Evolutionary conservation across 495 filamentous ascomycete species (phyloP).

Genomic region (Glarea lozoyensis): DNA sequence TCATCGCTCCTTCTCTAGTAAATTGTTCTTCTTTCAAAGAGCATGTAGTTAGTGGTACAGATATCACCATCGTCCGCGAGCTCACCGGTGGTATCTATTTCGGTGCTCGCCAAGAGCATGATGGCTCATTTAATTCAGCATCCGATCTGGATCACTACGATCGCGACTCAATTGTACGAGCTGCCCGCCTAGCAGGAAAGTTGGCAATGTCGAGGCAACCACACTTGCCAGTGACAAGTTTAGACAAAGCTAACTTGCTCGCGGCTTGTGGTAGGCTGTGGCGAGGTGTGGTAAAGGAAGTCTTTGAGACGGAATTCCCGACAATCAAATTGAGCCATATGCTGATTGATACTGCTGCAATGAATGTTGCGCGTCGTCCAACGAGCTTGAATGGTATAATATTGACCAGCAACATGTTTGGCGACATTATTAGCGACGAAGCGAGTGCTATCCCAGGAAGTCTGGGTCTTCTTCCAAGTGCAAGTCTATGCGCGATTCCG

Average conservation of each 20-base stretch:
- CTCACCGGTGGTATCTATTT: conserved; percentile 94
- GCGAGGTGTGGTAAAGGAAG: conserved; percentile 74
- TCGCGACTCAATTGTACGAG: conserved; percentile 75
- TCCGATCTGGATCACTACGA: conserved; percentile 83
- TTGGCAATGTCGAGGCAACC: conserved; percentile 71
- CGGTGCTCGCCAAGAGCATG: conserved; percentile 78
- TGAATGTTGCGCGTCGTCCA: conserved; percentile 93
- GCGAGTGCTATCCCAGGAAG: conserved; percentile 89
- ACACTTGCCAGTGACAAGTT: conserved; percentile 67
- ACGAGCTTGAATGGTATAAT: conserved; percentile 80
- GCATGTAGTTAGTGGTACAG: conserved; percentile 69
- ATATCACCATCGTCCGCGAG: conserved; percentile 91
- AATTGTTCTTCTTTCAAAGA: conserved; percentile 79
- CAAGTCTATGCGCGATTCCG: conserved; percentile 73
- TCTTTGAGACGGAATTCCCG: conserved; percentile 77
- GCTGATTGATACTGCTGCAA: conserved; percentile 87
- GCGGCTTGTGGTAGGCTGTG: conserved; percentile 75
- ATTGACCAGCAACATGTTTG: conserved; percentile 86
- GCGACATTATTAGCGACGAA: conserved; percentile 92
- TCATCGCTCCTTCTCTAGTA: conserved; percentile 79
- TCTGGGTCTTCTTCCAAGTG: conserved; percentile 79
- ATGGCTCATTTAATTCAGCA: conserved; percentile 58
- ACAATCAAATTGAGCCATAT: conserved; percentile 74
- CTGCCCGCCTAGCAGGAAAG: conserved; percentile 70
- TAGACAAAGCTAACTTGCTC: conserved; percentile 95